Evolutionary conservation across 2,329 filamentous ascomycete genomes (phyloP), one percentile per base, ranked within the genome.

Genomic region (Fusarium sp.): DNA sequence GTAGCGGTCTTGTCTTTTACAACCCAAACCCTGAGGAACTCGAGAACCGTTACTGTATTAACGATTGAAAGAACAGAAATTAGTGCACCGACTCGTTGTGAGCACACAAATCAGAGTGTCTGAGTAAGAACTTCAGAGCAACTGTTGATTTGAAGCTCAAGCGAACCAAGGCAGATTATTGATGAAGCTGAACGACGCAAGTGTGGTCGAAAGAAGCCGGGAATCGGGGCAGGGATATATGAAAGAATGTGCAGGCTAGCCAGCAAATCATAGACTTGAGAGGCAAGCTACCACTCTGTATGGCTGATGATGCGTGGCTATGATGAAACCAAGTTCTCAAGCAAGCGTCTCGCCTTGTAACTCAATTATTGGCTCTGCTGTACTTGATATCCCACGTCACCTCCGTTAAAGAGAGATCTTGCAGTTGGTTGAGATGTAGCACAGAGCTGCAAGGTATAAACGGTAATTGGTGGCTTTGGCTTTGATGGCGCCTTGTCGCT

Each of bases 261-360:
- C 47, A 65, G 62, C 73, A 75, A 75, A 75, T 75, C 73, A 75
- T 60, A 72, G 53, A 70, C 48, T 55, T 59, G 44, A 72, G 58
- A 60, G 47, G 46, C 40, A 63, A 48, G 57, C 58, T 73, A 45
- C 51, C 48, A 55, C 65, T 71, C 57, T 75, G 73, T 75, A 73
- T 75, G 73, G 73, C 61, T 62, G 67, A 64, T 40, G 47, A 61
- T 56, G 57, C 68, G 67, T 68, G 69, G 69, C 67, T 73, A 64
- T 64, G 59, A 58, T 65, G 57, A 58, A 66, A 64, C 62, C 64
- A 66, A 71, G 72, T 69, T 65, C 65, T 67, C 30, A 64, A 71
- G 60, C 59, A 67, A 65, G 56, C 49, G 48, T 67, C 53, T 67
- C 70, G 73, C 71, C 73, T 70, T 44, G 63, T 51, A 71, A 66